A percentile compares a stretch with the other conserved stretches of the same genome.
Evolutionary conservation across 495 filamentous ascomycete genomes (phyloP).

Genomic region (Cudoniella acicularis): DNA sequence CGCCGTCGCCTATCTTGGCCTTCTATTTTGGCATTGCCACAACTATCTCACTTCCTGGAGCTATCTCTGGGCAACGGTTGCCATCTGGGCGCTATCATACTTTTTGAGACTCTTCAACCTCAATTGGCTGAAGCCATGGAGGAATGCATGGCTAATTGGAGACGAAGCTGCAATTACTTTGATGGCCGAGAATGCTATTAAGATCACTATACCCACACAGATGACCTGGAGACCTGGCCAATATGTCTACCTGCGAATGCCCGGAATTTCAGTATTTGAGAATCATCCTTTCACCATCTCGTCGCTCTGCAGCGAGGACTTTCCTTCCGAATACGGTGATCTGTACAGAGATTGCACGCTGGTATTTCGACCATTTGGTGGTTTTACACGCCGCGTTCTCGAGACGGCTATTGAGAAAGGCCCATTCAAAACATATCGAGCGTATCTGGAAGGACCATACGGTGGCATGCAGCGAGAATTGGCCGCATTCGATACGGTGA

Average conservation of each 20-base stretch:
- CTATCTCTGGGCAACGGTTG: conserved; percentile 80
- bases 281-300: conserved; percentile 97
- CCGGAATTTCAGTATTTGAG: conserved; percentile 81
- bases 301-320: conserved; percentile 78
- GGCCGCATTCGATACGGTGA: conserved; percentile 88
- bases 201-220: conserved; percentile 88
- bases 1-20: conserved; percentile 72
- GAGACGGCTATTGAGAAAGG: conserved; percentile 73
- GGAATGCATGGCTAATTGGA: conserved; percentile 74
- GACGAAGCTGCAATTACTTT: conserved; percentile 84
- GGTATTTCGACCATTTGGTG: conserved; percentile 86
- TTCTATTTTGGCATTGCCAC: conserved; percentile 94
- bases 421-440: conserved; percentile 82
- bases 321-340: conserved; percentile 82
- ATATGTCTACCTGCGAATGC: conserved; percentile 92
- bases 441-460: conserved; percentile 90
- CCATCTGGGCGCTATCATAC: conserved; percentile 70
- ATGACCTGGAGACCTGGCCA: conserved; percentile 93
- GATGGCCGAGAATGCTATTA: conserved; percentile 87
- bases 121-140: conserved; percentile 83
- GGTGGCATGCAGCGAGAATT: conserved; percentile 90
- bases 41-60: conserved; percentile 90
- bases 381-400: conserved; percentile 80
- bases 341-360: conserved; percentile 83
- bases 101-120: conserved; percentile 66